Percentiles rank a stretch among this genome's conserved stretches.
Conservation (phyloP, 805 yeast species). For the Schizosaccharomyces octosporus region DNA sequence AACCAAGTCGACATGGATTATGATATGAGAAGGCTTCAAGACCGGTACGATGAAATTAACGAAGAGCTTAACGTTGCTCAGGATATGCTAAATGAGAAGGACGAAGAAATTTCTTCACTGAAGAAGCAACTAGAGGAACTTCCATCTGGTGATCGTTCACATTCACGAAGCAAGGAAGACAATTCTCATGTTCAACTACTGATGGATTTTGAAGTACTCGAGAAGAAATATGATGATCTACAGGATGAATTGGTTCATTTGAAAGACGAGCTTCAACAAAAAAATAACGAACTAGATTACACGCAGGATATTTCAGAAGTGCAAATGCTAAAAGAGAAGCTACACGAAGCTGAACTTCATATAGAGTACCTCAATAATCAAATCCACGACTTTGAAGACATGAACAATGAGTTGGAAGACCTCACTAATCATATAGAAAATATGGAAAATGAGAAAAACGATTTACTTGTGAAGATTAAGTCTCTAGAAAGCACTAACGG, state of each 20-base stretch:
- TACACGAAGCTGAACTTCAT: too few relatives aligned
- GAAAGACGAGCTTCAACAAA: not conserved
- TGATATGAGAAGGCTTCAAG: not conserved
- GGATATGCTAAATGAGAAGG: not conserved
- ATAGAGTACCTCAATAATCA: not conserved
- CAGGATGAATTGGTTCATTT: not conserved
- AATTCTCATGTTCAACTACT: not conserved
- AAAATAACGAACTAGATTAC: not conserved
- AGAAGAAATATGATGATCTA: not conserved
- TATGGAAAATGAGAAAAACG: not conserved
- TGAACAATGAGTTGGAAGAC: not conserved
- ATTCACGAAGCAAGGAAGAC: not conserved
- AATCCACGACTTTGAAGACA: not conserved
- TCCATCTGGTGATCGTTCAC: not conserved
- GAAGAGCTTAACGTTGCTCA: not conserved
- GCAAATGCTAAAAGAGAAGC: too few relatives aligned
- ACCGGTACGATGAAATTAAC: not conserved
- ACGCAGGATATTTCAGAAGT: not conserved
- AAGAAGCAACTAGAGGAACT: not conserved
- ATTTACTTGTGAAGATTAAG: not conserved
- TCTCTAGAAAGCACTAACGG: not conserved
- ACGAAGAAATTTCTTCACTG: not conserved
- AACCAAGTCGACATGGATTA: not conserved
- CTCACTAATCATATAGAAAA: not conserved
- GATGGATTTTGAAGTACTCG: not conserved